Conservation (phyloP, 306 rosid species). For the Citrullus amarus region DNA sequence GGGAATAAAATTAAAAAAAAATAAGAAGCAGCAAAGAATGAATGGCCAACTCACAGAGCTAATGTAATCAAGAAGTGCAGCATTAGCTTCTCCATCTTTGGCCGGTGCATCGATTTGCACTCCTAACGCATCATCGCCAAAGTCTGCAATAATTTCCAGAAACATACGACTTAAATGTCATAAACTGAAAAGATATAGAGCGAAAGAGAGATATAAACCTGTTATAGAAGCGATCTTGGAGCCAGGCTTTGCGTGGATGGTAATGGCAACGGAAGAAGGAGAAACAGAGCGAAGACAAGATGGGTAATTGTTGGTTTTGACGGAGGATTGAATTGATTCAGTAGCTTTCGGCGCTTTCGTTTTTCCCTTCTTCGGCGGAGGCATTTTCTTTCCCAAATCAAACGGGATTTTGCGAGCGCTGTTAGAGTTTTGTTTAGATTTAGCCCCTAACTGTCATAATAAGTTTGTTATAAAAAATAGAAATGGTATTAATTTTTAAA, state of each 20-base stretch:
- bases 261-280: constrained; percentile 77
- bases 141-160: constrained; percentile 25
- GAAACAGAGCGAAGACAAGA: constrained; percentile 56
- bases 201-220: constrained; percentile 20
- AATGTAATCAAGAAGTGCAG: constrained; percentile 70
- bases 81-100: constrained; percentile 92
- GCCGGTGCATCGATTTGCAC: constrained; percentile 91
- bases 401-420: not conserved
- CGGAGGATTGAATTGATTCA: constrained; percentile 19
- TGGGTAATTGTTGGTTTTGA: constrained; percentile 29
- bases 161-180: not conserved
- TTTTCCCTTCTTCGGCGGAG: constrained; percentile 73
- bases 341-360: constrained; percentile 25
- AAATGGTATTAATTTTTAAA: too few relatives aligned
- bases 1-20: not conserved
- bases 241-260: constrained; percentile 94
- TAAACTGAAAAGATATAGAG: not conserved
- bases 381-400: constrained; percentile 19
- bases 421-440: not conserved
- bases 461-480: too few relatives aligned
- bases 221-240: constrained; percentile 74
- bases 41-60: constrained; percentile 38
- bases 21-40: not conserved
- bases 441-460: too few relatives aligned
- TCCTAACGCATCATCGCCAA: constrained; percentile 68